Percentiles rank a stretch among this genome's conserved stretches.
Evolutionary conservation across 768 basidiomycete species (phyloP).

Genomic region (Tulasnella sp.): DNA sequence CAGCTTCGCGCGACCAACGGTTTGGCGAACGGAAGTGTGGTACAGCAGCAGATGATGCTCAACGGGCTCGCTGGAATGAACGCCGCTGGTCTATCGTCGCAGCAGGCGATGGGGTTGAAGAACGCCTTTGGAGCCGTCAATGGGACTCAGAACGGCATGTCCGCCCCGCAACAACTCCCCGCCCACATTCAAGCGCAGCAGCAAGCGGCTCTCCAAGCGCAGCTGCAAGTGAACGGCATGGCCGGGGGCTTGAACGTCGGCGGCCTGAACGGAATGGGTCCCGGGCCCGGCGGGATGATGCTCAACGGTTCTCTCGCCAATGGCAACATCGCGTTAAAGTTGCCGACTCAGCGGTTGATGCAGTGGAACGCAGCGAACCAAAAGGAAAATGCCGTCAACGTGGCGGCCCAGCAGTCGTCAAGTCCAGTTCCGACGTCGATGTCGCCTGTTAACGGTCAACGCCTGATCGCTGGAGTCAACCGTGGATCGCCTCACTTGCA

Average conservation of each 20-base stretch:
- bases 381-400: neutral
- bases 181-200: neutral
- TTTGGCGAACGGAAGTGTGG: neutral
- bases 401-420: neutral
- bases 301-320: neutral
- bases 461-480: neutral
- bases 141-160: conserved; percentile 17
- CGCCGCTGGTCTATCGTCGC: neutral
- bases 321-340: conserved; percentile 15
- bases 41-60: conserved; percentile 20
- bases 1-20: neutral
- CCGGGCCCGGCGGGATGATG: neutral
- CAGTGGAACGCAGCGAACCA: conserved; percentile 21
- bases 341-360: conserved; percentile 17
- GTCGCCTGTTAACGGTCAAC: conserved; percentile 11
- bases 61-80: conserved; percentile 16
- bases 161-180: conserved; percentile 7
- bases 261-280: conserved; percentile 14
- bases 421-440: conserved; percentile 14
- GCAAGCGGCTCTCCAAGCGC: conserved; percentile 5
- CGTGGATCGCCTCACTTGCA: conserved; percentile 6
- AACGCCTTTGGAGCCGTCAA: conserved; percentile 11
- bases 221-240: conserved; percentile 20
- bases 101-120: conserved; percentile 26
- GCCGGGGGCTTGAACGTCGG: neutral